Base-by-base conservation (phyloP, 108 stramenopile species). In the Cyclotella atomus region DNA sequence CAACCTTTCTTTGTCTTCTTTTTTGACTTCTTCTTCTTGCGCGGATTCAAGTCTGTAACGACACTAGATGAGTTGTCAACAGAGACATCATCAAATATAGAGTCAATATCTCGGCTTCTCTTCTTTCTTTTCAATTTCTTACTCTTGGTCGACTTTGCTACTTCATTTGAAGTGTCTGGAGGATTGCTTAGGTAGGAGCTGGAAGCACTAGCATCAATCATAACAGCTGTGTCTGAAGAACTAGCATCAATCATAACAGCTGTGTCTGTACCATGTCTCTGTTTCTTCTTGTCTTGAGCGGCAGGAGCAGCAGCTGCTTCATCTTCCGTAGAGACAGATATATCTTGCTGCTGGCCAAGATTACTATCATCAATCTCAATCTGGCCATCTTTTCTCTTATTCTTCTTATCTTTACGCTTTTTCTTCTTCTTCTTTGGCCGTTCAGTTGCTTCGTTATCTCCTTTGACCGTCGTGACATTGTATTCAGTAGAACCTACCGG, bases 1-100 rank as follows among this genome's bases (percentile, higher is more conserved):
- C 60, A n/a, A n/a, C n/a, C n/a, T n/a, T n/a, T 54, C 14, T n/a
- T 41, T 49, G 17, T 64, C 53, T 73, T 63, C 24, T 54, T 54
- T 27, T 0, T 35, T 33, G 28, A 41, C 20, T 71, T 61, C 33
- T 52, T 71, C 16, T 35, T 27, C 16, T 52, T 62, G 10, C 2
- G 35, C 38, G 2, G 38, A 10, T 21, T 21, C 21, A 36, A 29
- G 41, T 60, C 38, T 61, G 9, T n/a, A 16, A 38, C 6, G 6
- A 19, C 12, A 30, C 29, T 32, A n/a, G 29, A 29, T 57, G 14
- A 57, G 14, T 32, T n/a, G n/a, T n/a, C n/a, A n/a, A n/a, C n/a
- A n/a, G n/a, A n/a, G n/a, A n/a, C n/a, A 30, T 61, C 60, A 61
- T 21, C 34, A 41, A 36, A 61, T 29, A 57, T 57, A n/a, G 2